Evolutionary conservation across 2,329 filamentous ascomycete species (phyloP).

Genomic region (Scleromitrula shiraiana): DNA sequence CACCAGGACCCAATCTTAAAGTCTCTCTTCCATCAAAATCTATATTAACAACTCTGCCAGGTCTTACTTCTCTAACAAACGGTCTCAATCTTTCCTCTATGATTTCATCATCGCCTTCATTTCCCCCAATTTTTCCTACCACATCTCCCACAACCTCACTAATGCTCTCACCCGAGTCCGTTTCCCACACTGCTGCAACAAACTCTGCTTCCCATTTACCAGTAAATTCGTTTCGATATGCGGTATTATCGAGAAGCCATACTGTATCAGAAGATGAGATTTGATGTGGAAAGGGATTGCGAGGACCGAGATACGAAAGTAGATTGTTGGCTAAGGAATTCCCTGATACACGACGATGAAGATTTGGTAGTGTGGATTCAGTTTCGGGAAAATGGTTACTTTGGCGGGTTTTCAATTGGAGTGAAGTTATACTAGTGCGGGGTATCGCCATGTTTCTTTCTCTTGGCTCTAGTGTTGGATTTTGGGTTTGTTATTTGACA

Average conservation of each 20-base stretch:
- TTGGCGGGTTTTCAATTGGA: conserved; percentile 5
- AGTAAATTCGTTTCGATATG: conserved; percentile 49
- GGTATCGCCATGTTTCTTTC: neutral
- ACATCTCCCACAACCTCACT: conserved; percentile 63
- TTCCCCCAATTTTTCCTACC: conserved; percentile 60
- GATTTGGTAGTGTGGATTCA: conserved; percentile 40
- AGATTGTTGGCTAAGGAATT: conserved; percentile 29
- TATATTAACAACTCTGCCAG: conserved; percentile 60
- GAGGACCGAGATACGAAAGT: conserved; percentile 42
- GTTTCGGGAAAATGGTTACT: conserved; percentile 20
- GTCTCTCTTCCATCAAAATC: conserved; percentile 39
- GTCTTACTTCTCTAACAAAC: conserved; percentile 69
- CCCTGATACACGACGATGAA: conserved; percentile 24
- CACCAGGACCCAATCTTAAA: conserved; percentile 61
- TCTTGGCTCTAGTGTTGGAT: neutral
- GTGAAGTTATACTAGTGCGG: conserved; percentile 1
- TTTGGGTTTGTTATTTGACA: neutral
- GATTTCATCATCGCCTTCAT: conserved; percentile 47
- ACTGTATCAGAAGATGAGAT: conserved; percentile 59
- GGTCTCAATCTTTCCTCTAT: conserved; percentile 64
- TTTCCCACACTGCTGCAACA: conserved; percentile 72
- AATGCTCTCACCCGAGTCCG: conserved; percentile 58
- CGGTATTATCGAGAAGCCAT: conserved; percentile 88
- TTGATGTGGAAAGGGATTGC: conserved; percentile 50
- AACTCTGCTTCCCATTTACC: conserved; percentile 72